Evolutionary conservation across 73 alveolate species (phyloP), one percentile per base, ranked within the genome.

Genomic region (Breviolum minutum): DNA sequence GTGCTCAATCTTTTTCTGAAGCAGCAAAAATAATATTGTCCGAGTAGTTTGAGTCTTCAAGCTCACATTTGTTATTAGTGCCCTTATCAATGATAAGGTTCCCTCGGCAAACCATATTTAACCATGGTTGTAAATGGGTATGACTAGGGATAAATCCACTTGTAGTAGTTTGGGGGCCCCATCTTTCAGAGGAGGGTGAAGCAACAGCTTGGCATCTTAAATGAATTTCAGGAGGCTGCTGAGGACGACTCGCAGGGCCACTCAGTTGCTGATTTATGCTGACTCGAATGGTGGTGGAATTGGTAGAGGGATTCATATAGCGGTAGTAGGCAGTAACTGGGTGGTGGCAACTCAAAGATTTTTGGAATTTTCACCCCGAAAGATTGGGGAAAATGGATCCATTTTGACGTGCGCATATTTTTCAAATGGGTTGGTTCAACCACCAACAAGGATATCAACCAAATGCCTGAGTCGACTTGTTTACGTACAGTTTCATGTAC

Each of bases 161-260:
- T n/a, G n/a, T n/a, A n/a, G n/a, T n/a, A n/a, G n/a, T n/a, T n/a
- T n/a, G n/a, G n/a, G n/a, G n/a, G n/a, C n/a, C n/a, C n/a, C n/a
- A n/a, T 17, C 74, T 13, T 66, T 13, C 17, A 40, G 54, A 40
- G 54, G 54, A 92, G 70, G 98, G 76, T 61, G 98, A 92, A 63
- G 64, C 90, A 5, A 90, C 91, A 11, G 98, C 91, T 17, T 90
- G 24, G 32, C 24, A 12, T 77, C n/a, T 0, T 63, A 27, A 3
- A n/a, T 17, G 8, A 77, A 2, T 61, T 63, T 26, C 63, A 80
- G 89, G 89, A 80, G 89, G 89, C 89, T 1, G 69, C 68, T 13
- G 89, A 80, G 27, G 89, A 80, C 30, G 89, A 80, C 68, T 80
- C 89, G 89, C 77, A 22, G 77, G 77, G 77, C 77, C 77, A 68